Conservation (phyloP, 768 basidiomycete genomes). For the Suillus paluster region DNA sequence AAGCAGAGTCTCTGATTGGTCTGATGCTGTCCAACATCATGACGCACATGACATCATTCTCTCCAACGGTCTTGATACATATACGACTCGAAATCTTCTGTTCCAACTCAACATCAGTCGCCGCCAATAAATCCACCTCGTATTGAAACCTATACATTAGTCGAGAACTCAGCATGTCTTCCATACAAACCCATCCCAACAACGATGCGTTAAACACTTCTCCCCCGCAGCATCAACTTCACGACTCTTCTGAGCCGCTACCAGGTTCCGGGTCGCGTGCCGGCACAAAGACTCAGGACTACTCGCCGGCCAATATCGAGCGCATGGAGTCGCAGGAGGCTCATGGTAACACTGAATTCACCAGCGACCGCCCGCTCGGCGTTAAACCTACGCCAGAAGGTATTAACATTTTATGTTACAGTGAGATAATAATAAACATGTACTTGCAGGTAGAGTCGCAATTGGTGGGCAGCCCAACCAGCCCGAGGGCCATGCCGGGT, state of each 20-base stretch:
- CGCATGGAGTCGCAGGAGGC: conserved; percentile 11
- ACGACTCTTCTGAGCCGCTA: conserved; percentile 52
- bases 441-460: conserved; percentile 28
- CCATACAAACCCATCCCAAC: conserved; percentile 18
- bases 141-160: not conserved
- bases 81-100: not conserved
- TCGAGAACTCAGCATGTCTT: not conserved
- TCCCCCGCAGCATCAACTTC: conserved; percentile 47
- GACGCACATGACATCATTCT: not conserved
- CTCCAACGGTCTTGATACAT: not conserved
- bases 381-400: conserved; percentile 42
- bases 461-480: conserved; percentile 25
- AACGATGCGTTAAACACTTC: conserved; percentile 8
- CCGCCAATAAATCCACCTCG: not conserved
- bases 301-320: conserved; percentile 45
- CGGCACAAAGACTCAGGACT: conserved; percentile 37
- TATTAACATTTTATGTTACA: conserved; percentile 12
- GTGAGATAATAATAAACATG: not conserved
- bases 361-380: conserved; percentile 39
- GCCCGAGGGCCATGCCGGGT: conserved; percentile 42
- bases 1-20: no score
- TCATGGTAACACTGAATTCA: conserved; percentile 31
- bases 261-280: conserved; percentile 42
- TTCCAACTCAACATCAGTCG: not conserved
- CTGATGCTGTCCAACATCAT: not conserved